A percentile compares a stretch with the other conserved stretches of the same genome.
Evolutionary conservation across 2,329 filamentous ascomycete genomes (phyloP).

Genomic region (Tolypocladium cylindrosporum): DNA sequence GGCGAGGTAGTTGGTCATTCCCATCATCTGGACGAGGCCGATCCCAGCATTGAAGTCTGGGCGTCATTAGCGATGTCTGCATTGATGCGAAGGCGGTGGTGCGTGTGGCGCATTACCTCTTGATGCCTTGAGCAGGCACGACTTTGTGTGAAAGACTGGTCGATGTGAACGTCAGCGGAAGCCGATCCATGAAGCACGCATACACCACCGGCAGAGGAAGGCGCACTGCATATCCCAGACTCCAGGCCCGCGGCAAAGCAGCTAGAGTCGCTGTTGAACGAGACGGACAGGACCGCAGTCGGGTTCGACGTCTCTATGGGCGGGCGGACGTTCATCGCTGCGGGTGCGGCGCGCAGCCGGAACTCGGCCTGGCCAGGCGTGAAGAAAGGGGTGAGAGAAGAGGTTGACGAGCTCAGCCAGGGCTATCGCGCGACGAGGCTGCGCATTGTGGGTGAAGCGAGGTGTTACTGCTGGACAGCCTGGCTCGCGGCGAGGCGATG

Average conservation of each 20-base stretch:
- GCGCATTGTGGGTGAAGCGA: neutral
- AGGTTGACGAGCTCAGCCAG: neutral
- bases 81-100: neutral
- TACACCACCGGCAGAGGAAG: neutral
- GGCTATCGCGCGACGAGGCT: neutral
- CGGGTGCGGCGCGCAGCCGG: neutral
- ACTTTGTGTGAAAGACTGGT: constrained; percentile 62
- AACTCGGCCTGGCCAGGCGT: neutral
- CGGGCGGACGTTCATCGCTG: constrained; percentile 75
- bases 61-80: neutral
- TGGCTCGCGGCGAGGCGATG: neutral
- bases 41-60: constrained; percentile 73
- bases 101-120: constrained; percentile 22
- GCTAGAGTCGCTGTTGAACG: constrained; percentile 77
- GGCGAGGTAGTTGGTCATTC: constrained; percentile 76
- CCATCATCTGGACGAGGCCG: constrained; percentile 77
- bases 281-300: constrained; percentile 68
- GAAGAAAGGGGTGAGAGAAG: neutral
- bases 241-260: constrained; percentile 84
- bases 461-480: neutral
- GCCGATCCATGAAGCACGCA: neutral
- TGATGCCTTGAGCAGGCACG: constrained; percentile 55
- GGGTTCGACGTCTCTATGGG: constrained; percentile 69
- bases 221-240: constrained; percentile 72
- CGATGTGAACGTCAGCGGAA: constrained; percentile 13